Base-by-base conservation (phyloP, 164 flowering plant species). In the Malania oleifera region DNA sequence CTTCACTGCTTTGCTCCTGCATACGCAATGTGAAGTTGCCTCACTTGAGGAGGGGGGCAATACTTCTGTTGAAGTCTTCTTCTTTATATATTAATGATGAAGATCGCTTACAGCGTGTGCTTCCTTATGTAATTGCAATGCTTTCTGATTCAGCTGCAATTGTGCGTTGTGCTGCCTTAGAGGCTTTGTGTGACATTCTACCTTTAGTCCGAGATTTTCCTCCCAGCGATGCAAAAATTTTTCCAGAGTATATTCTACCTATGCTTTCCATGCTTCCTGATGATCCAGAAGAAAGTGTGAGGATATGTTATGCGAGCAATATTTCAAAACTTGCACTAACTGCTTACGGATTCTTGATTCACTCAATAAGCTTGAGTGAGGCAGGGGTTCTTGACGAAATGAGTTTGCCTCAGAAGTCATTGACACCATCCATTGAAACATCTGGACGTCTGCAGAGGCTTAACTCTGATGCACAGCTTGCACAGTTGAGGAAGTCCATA, bases 201-300 rank as follows among this genome's bases (percentile, higher is more conserved):
- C 93, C 97, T 25, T 70, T 95, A 62, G 90, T 91, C 28, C 80
- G 87, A 37, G 96, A 91, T 63, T 95, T 95, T 57, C 96, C 99
- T 67, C 99, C 97, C 0, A 91, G 99, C 76, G 99, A 95, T 80
- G 97, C 99, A 24, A 95, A 95, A 71, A 87, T 95, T 17, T 95
- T 95, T 70, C 97, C 99, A 0, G 97, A 89, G 67, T 95, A 91
- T 68, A 91, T 95, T 64, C 82, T 95, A 52, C 99, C 99, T 0
- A 95, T 95, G 99, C 93, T 95, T 55, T 95, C 99, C 40, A 89
- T 77, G 85, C 85, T 95, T 71, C 99, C 99, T 57, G 99, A 95
- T 80, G 99, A 95, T 70, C 84, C 96, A 15, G 99, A 95, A 70
- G 99, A 95, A 76, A 95, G 90, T 78, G 97, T 95, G 56, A 78